Base-by-base conservation (phyloP, 305 asterid genomes). In the Plantago coronopus region DNA sequence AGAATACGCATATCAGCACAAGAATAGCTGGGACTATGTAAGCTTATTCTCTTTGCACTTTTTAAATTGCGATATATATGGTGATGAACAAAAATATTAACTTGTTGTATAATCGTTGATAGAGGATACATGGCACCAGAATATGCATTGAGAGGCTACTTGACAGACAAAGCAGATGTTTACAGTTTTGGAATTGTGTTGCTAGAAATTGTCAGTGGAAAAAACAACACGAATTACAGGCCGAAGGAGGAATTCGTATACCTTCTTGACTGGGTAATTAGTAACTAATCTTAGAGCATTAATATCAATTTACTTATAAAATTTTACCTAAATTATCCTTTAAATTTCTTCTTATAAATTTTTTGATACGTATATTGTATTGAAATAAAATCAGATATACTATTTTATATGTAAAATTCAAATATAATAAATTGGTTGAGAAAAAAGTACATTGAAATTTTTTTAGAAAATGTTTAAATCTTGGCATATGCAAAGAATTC, bases 21-120 rank as follows among this genome's bases (percentile, higher is more conserved):
- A 87, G 86, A 13, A 56, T 86, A 46, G 91, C 87, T n/a, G 95
- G 94, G 67, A 85, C 90, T 55, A 69, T 43, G 94, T 85, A 63
- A 79, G 88, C 55, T 11, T 19, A 16, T 23, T 44, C 2, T 29
- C 29, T 15, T 6, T 9, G 18, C 16, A 21, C 7, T 12, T 22
- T 5, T 14, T 22, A n/a, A n/a, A 9, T 50, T 5, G 9, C 15
- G 3, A 0, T 11, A 4, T 38, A 38, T 2, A 38, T 1, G 10
- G 2, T 0, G 3, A 38, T 38, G 15, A 38, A 38, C 15, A 38
- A 38, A 0, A 38, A 11, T 10, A 38, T 3, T 7, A 12, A 7
- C 12, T 8, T 11, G 1, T 38, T 38, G 43, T 38, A 8, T 38
- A 10, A 38, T 38, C 15, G 9, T 11, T 38, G 43, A 11, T 70